Evolutionary conservation across 306 rosid genomes (phyloP).

Genomic region (Quercus ilex): DNA sequence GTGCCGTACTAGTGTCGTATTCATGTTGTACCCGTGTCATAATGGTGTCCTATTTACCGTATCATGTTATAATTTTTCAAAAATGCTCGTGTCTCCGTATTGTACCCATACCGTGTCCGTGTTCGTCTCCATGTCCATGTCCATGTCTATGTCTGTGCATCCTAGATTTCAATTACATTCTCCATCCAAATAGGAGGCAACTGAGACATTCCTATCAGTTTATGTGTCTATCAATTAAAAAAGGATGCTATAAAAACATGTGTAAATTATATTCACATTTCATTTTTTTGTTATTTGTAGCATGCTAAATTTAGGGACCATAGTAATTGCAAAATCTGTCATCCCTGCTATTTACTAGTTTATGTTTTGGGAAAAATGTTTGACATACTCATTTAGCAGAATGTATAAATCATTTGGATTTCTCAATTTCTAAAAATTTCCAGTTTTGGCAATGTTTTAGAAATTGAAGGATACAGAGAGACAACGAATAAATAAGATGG

Average conservation of each 20-base stretch:
- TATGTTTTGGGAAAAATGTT: background rate
- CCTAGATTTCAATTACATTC: too few relatives aligned
- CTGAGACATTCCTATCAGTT: too few relatives aligned
- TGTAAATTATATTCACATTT: background rate
- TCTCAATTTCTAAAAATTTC: slow-evolving; percentile 7
- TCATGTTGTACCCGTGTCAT: too few relatives aligned
- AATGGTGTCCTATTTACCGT: too few relatives aligned
- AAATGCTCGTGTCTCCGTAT: too few relatives aligned
- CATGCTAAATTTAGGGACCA: background rate
- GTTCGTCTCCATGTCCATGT: too few relatives aligned
- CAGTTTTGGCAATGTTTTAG: slow-evolving; percentile 38
- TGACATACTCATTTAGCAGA: background rate
- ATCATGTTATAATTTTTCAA: too few relatives aligned
- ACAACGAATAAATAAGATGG: slow-evolving; percentile 66
- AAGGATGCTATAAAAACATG: background rate
- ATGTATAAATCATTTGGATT: background rate
- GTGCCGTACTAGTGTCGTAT: too few relatives aligned
- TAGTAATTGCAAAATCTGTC: background rate
- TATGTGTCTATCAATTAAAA: background rate
- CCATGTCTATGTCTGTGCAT: too few relatives aligned
- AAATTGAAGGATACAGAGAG: slow-evolving; percentile 75
- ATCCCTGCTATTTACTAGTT: background rate
- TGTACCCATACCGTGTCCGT: too few relatives aligned
- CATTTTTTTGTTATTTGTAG: background rate
- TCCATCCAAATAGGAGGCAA: too few relatives aligned